Evolutionary conservation across 2,329 filamentous ascomycete species (phyloP), one percentile per base, ranked within the genome.

Genomic region (Dendryphion nanum): DNA sequence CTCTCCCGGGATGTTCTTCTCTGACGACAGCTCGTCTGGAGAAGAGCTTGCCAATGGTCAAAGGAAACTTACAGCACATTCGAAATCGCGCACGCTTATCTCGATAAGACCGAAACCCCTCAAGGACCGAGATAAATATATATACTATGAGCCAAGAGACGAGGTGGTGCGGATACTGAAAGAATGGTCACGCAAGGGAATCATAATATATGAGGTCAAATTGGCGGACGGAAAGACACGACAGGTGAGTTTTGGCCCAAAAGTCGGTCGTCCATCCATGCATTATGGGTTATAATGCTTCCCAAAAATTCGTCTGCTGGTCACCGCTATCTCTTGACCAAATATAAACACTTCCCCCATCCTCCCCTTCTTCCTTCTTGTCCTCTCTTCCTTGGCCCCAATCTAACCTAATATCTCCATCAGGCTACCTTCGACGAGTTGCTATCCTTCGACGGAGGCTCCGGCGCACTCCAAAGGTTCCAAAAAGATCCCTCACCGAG

Each of bases 401-500:
- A n/a, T n/a, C n/a, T n/a, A n/a, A n/a, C n/a, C n/a, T n/a, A n/a
- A n/a, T n/a, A 26, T 30, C 32, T n/a, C 30, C 18, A 13, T 6
- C 16, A 79, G 76, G 57, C 77, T 8, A 50, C 66, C 12, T 69
- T 73, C 20, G 61, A 72, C 21, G 57, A 70, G 20, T 60, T 79
- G 3, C 47, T 74, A 10, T 44, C 58, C 3, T 61, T 73, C 18
- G 56, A 67, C 7, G 73, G 76, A 54, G 76, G 76, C 14, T 51
- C 61, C 32, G 61, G 64, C 42, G 72, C 73, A 14, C 58, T 78
- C 16, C 54, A 70, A 23, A 47, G 59, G 13, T 75, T n/a, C n/a
- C n/a, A n/a, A n/a, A n/a, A n/a, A n/a, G n/a, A n/a, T n/a, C n/a
- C n/a, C n/a, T n/a, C n/a, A n/a, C n/a, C n/a, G n/a, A n/a, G n/a